Percentiles rank a stretch among this genome's conserved stretches.
phyloP scores from a whole-genome alignment of 306 rosid genomes.

The Trifolium subterraneum region DNA sequence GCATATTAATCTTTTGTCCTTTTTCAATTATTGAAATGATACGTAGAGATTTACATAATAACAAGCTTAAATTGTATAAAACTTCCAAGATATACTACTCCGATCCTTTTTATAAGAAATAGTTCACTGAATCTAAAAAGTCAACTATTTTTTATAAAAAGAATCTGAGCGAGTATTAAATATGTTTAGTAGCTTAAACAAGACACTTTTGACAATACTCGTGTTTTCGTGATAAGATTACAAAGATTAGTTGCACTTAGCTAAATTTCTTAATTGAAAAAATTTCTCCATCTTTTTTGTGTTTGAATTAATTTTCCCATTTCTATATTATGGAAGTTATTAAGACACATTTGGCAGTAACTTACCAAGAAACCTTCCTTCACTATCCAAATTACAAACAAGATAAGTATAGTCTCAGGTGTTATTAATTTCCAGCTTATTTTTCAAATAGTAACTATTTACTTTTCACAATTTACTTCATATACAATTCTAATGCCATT shows the following conservation, averaged over 20 bases:
- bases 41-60: not conserved
- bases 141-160: too few relatives aligned
- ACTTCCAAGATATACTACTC: not conserved
- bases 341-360: too few relatives aligned
- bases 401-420: not conserved
- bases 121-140: too few relatives aligned
- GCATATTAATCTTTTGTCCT: not conserved
- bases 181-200: not conserved
- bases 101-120: too few relatives aligned
- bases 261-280: too few relatives aligned
- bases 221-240: not conserved
- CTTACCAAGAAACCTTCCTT: constrained; percentile 6
- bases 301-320: too few relatives aligned
- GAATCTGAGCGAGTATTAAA: too few relatives aligned
- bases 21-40: not conserved
- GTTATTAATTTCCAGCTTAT: constrained; percentile 5
- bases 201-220: too few relatives aligned
- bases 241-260: not conserved
- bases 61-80: not conserved
- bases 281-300: too few relatives aligned
- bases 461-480: not conserved
- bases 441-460: not conserved
- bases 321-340: too few relatives aligned
- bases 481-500: not conserved
- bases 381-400: not conserved